Base-by-base conservation (phyloP, 768 basidiomycete species). In the Sistotremastrum suecicum region DNA sequence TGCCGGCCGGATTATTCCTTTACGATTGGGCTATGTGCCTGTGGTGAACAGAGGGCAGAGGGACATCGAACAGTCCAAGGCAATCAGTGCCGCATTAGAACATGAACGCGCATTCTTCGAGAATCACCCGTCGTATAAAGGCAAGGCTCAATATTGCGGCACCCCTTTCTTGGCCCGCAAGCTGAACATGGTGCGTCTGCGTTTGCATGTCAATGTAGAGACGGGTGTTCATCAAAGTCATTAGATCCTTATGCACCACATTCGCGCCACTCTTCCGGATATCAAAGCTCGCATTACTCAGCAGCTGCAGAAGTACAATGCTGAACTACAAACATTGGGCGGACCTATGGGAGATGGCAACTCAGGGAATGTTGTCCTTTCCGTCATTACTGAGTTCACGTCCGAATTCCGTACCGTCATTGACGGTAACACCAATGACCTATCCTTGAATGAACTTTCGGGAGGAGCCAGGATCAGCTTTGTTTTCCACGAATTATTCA, bases 231-330 rank as follows among this genome's bases (percentile, higher is more conserved):
- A 32, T 43, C 5, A 37, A 46, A 34, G 42, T 34, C 37, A 50
- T 33, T 45, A 94, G 91, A 94, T 99, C 58, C 79, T 99, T 44
- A 98, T 98, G 92, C 90, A 95, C 64, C 95, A 99, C 65, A 97
- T 99, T 61, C 86, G 88, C 47, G 78, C 87, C 44, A 95, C 90
- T 20, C 74, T 99, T n/a, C 95, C 95, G 33, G 95, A 99, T 60
- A 98, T 98, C 72, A 99, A 99, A 68, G 75, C 79, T 10, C 80
- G 92, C 55, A 98, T 99, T 60, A 72, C 80, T n/a, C 74, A 83
- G 50, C 90, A 97, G 56, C 72, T 92, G 41, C 75, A 80, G 63
- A 94, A 92, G 58, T 97, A 74, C 70, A 87, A 75, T 48, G 69
- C 78, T 1, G 95, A 99, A 61, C 72, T 99, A 39, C 64, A 68